Conservation (phyloP, 2,329 filamentous ascomycete species). For the Setomelanomma holmii region DNA sequence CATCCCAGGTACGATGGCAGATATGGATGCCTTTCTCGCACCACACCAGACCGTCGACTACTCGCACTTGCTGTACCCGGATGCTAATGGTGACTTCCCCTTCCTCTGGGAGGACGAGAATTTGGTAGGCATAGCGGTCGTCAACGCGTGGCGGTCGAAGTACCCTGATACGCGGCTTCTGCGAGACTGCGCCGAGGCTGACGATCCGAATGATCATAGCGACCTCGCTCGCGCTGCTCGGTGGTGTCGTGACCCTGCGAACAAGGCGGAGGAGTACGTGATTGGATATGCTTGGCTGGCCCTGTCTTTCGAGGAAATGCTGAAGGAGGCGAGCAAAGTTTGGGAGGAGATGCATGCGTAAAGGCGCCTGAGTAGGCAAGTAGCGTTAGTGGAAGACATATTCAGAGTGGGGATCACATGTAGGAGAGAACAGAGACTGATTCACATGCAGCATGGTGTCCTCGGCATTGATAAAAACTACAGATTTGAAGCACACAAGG, state of each 20-base stretch:
- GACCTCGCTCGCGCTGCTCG: constrained; percentile 16
- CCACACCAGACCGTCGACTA: not conserved
- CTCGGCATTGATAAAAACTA: no score
- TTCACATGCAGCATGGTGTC: no score
- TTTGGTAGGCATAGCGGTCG: not conserved
- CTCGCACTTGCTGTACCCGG: not conserved
- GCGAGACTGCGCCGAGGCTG: constrained; percentile 14
- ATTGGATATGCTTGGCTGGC: constrained; percentile 8
- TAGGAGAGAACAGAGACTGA: no score
- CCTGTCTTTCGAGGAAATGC: no score
- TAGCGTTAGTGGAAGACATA: no score
- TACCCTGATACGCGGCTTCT: constrained; percentile 7
- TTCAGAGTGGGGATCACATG: no score
- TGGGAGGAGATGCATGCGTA: no score
- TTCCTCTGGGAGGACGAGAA: no score
- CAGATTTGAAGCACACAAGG: no score
- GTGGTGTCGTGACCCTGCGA: constrained; percentile 7
- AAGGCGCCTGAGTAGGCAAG: no score
- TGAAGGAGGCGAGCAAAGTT: no score
- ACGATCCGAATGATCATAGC: constrained; percentile 5
- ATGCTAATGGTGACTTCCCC: not conserved
- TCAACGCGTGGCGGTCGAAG: not conserved
- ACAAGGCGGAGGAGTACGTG: constrained; percentile 1
- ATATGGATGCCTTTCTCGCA: not conserved
- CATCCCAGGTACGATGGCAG: not conserved